Conservation (phyloP, 1,139 yeast species). For the Spencermartinsiella ligniputridi region DNA sequence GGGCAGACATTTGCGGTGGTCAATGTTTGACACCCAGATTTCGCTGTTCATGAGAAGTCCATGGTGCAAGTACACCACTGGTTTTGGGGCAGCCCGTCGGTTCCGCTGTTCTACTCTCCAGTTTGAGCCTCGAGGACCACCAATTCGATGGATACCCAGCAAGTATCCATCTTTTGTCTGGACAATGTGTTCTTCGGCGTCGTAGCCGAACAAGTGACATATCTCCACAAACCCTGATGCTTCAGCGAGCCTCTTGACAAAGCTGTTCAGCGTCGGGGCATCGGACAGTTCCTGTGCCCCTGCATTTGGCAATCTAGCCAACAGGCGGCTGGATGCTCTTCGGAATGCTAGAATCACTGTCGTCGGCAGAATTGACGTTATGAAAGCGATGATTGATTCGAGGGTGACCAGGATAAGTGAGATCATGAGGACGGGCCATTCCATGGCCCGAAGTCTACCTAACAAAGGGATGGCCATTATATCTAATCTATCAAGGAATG, state of each 20-base stretch:
- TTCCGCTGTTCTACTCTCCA: conserved; percentile 31
- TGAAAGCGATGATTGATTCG: conserved; percentile 30
- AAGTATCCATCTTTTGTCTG: conserved; percentile 54
- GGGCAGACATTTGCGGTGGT: conserved; percentile 63
- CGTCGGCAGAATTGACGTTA: conserved; percentile 32
- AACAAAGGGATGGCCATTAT: conserved; percentile 28
- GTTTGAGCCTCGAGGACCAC: conserved; percentile 39
- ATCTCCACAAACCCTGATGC: conserved; percentile 57
- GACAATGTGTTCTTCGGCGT: conserved; percentile 68
- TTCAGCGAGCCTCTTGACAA: conserved; percentile 23
- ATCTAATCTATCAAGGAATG: no score
- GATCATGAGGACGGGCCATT: conserved; percentile 31
- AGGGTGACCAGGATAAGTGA: conserved; percentile 32
- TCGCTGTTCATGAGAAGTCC: conserved; percentile 90
- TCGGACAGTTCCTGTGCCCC: conserved; percentile 16
- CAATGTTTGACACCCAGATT: conserved; percentile 68
- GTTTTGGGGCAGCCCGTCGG: conserved; percentile 24
- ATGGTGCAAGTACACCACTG: conserved; percentile 78
- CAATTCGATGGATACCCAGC: conserved; percentile 50
- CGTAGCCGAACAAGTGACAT: conserved; percentile 58
- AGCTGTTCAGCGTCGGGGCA: conserved; percentile 21
- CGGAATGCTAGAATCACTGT: conserved; percentile 28
- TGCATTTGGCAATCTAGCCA: conserved; percentile 18
- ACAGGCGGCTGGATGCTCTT: conserved; percentile 12
- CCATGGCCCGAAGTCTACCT: conserved; percentile 28